Evolutionary conservation across 352 stramenopile species (phyloP).

Genomic region (Thraustochytrium sp.): DNA sequence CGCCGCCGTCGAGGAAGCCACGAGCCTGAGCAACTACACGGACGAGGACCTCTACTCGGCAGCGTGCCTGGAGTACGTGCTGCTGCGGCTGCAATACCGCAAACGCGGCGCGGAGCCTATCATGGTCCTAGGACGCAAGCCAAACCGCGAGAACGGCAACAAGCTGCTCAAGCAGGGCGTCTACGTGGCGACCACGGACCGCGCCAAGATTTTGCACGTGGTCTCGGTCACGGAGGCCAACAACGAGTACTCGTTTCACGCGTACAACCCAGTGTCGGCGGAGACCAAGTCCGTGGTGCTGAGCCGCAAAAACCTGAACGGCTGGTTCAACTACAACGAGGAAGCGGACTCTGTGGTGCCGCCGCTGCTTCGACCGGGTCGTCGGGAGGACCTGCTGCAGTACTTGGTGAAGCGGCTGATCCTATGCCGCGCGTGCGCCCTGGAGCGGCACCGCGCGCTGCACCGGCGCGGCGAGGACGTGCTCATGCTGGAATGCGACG

Average conservation of each 20-base stretch:
- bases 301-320: background rate
- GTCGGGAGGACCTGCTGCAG: background rate
- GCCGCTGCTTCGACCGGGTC: background rate
- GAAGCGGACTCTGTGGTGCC: background rate
- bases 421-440: background rate
- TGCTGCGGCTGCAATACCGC: slow-evolving; percentile 25
- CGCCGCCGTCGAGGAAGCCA: background rate
- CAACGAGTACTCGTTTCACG: slow-evolving; percentile 11
- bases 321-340: slow-evolving; percentile 29
- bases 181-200: background rate
- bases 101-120: background rate
- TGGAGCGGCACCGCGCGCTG: background rate
- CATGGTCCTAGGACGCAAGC: slow-evolving; percentile 13
- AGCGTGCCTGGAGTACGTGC: background rate
- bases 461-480: slow-evolving; percentile 34
- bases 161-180: slow-evolving; percentile 20
- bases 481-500: slow-evolving; percentile 49
- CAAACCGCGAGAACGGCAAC: background rate
- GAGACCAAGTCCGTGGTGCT: slow-evolving; percentile 4
- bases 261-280: background rate
- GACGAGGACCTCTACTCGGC: slow-evolving; percentile 22
- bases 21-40: background rate
- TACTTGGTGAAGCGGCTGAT: background rate
- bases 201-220: background rate
- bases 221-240: background rate